Base-by-base conservation (phyloP, 148 eudicot species). In the Fagopyrum tataricum region DNA sequence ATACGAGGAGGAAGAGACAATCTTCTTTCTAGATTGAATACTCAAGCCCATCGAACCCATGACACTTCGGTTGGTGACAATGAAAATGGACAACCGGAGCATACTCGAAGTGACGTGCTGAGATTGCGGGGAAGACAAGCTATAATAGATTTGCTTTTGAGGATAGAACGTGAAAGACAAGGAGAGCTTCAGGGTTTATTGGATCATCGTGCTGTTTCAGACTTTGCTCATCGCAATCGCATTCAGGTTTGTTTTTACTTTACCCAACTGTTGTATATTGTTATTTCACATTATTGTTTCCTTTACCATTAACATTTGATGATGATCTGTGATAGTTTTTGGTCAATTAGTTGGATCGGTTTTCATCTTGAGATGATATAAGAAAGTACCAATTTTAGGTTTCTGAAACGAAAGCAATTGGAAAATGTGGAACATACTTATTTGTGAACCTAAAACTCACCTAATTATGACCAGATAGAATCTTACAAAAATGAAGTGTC, bases 41-140 rank as follows among this genome's bases (percentile, higher is more conserved):
- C 74, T 76, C 85, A 81, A 74, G 87, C n/a, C 74, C 86, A 81
- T 42, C 86, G 42, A 69, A 77, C 44, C 74, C 87, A 70, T 76
- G 84, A 81, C 79, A 90, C 83, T 20, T 74, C 78, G 71, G 76
- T 66, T 74, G 79, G 56, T 77, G 85, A 84, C 71, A 80, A 73
- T 26, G 91, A 87, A 69, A 90, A 86, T 70, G 80, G 88, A 55
- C 90, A 86, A 76, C 87, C 87, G 17, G 98, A 93, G 88, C 89
- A 89, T 80, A 80, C 86, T 72, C 90, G 87, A 24, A 83, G 91
- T 84, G 97, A 92, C 77, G 79, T 85, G 85, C 81, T 83, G 74
- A 87, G 98, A 85, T 76, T 94, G 68, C 89, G 96, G 42, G 98
- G 98, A 47, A 86, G 98, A 58, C 98, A 91, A 84, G 98, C 97